phyloP scores from a whole-genome alignment of 78 protist species.

The Dictyostelium intermedium region DNA sequence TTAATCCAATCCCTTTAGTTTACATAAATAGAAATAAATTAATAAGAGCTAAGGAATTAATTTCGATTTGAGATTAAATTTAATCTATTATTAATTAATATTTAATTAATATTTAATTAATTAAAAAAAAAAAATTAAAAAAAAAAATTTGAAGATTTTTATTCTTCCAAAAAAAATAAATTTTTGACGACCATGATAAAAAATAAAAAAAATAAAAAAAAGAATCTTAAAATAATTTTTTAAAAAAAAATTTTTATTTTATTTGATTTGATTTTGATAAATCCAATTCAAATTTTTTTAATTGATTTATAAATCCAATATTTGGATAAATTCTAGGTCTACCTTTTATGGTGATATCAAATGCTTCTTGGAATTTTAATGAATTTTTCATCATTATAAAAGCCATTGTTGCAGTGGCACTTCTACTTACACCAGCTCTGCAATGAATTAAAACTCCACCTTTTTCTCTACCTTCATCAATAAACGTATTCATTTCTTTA shows the following conservation, averaged over 20 bases:
- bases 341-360: not conserved
- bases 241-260: not conserved
- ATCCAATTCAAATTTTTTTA: conserved; percentile 22
- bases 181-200: no score
- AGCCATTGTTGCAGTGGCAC: conserved; percentile 59
- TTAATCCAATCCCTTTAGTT: no score
- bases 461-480: conserved; percentile 27
- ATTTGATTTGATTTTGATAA: not conserved
- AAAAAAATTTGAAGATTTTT: no score
- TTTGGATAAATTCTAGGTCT: conserved; percentile 75
- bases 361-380: conserved; percentile 27
- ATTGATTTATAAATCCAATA: conserved; percentile 29
- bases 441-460: conserved; percentile 62
- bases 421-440: conserved; percentile 67
- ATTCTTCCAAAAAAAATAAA: no score
- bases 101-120: no score
- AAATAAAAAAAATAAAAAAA: no score
- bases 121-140: no score
- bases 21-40: no score
- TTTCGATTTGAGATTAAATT: no score
- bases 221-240: no score
- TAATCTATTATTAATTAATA: no score
- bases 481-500: conserved; percentile 47
- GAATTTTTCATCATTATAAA: conserved; percentile 36
- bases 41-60: no score